Evolutionary conservation across 305 asterid species (phyloP).

Genomic region (Fraxinus sp.): DNA sequence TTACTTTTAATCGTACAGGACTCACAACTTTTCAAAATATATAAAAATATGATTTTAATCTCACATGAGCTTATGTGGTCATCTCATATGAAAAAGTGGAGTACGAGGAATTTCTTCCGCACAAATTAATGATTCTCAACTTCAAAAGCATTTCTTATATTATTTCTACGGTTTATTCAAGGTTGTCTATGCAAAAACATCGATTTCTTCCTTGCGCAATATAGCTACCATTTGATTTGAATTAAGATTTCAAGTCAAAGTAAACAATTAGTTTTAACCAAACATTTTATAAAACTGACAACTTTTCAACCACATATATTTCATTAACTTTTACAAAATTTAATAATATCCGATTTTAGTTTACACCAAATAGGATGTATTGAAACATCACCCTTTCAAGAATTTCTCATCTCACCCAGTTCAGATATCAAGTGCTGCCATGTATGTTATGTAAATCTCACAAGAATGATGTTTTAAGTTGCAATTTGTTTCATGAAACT

Average conservation of each 20-base stretch:
- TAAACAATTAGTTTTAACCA: too few relatives aligned
- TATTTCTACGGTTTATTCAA: neutral
- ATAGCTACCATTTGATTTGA: neutral
- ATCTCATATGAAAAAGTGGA: neutral
- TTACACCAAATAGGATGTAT: neutral
- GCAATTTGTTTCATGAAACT: neutral
- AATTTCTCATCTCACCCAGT: neutral
- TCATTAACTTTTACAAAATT: too few relatives aligned
- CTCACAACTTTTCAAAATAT: too few relatives aligned
- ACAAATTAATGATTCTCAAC: neutral
- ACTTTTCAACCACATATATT: neutral
- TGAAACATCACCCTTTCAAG: neutral
- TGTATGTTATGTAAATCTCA: too few relatives aligned
- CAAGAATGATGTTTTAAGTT: neutral
- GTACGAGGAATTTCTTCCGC: neutral
- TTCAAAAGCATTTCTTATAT: neutral
- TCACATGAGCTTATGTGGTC: neutral
- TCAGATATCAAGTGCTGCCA: neutral
- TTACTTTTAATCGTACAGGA: too few relatives aligned
- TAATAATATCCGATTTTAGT: too few relatives aligned
- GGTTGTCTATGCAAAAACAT: neutral
- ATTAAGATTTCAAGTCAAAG: neutral
- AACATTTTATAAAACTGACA: neutral
- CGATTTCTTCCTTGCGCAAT: neutral
- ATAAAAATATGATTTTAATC: too few relatives aligned